These are phyloP conservation scores for Aspergillus fumigatiaffinis DNA, from an alignment of 2,329 filamentous ascomycete genomes.

Conservation along the genomic window DNA sequence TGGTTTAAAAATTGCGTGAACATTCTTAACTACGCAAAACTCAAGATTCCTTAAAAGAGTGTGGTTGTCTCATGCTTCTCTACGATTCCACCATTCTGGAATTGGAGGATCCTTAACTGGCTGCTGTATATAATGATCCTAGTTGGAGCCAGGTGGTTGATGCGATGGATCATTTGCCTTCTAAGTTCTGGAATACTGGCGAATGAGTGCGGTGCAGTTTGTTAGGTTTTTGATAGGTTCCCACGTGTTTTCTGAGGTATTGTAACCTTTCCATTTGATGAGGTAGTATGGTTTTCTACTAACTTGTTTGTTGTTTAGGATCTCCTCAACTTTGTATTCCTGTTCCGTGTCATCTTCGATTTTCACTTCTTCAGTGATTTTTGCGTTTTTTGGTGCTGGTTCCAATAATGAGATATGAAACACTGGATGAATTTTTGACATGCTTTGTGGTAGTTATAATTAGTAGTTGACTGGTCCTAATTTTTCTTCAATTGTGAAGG, in stretches of 20 bases:
- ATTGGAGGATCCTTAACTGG: no score
- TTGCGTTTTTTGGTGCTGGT: not conserved
- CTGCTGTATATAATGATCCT: no score
- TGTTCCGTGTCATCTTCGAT: not conserved
- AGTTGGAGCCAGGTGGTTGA: no score
- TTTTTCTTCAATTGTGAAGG: slow-evolving; percentile 2
- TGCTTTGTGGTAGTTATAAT: not conserved
- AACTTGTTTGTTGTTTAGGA: not conserved
- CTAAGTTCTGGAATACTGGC: not conserved
- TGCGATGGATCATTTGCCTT: no score
- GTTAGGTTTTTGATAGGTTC: slow-evolving; percentile 7
- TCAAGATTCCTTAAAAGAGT: no score
- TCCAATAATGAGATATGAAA: not conserved
- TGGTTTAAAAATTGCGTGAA: no score
- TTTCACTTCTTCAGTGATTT: not conserved
- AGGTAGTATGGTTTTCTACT: not conserved
- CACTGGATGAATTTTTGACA: not conserved
- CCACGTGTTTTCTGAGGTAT: slow-evolving; percentile 3
- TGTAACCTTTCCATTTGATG: not conserved
- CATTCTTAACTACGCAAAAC: no score
- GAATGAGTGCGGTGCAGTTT: slow-evolving; percentile 1
- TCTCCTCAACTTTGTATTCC: not conserved
- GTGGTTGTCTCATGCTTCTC: no score
- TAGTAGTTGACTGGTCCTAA: not conserved
- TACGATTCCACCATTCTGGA: no score